Evolutionary conservation across 805 yeast genomes (phyloP).

Genomic region (Yamadazyma akitaensis): DNA sequence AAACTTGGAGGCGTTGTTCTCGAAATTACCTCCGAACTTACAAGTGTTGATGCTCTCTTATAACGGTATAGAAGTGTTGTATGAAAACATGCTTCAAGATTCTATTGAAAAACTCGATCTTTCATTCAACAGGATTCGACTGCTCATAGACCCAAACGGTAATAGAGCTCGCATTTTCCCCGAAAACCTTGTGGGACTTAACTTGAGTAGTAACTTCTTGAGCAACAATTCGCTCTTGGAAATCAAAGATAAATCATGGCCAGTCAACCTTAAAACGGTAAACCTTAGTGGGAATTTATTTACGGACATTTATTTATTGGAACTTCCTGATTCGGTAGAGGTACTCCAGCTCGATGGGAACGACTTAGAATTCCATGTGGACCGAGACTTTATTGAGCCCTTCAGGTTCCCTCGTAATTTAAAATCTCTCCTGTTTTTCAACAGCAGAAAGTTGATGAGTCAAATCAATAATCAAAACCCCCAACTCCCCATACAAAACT

Average conservation of each 20-base stretch:
- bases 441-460: conserved; percentile 2
- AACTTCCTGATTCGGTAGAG: conserved; percentile 10
- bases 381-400: background rate
- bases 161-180: conserved; percentile 9
- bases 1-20: conserved; percentile 7
- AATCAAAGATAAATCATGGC: conserved; percentile 8
- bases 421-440: conserved; percentile 5
- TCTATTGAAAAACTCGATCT: conserved; percentile 30
- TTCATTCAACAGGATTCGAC: conserved; percentile 20
- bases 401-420: conserved; percentile 4
- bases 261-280: conserved; percentile 9
- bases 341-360: conserved; percentile 8
- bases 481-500: background rate
- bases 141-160: conserved; percentile 7
- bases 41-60: conserved; percentile 32
- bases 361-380: conserved; percentile 1
- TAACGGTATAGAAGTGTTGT: conserved; percentile 20
- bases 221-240: background rate
- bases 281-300: conserved; percentile 11
- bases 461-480: background rate
- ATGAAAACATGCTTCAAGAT: conserved; percentile 21
- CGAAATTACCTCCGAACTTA: conserved; percentile 20
- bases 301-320: conserved; percentile 2
- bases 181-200: conserved; percentile 9
- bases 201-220: conserved; percentile 9